Base-by-base conservation (phyloP, 2,329 filamentous ascomycete species). In the Stagonosporopsis chrysanthemi region DNA sequence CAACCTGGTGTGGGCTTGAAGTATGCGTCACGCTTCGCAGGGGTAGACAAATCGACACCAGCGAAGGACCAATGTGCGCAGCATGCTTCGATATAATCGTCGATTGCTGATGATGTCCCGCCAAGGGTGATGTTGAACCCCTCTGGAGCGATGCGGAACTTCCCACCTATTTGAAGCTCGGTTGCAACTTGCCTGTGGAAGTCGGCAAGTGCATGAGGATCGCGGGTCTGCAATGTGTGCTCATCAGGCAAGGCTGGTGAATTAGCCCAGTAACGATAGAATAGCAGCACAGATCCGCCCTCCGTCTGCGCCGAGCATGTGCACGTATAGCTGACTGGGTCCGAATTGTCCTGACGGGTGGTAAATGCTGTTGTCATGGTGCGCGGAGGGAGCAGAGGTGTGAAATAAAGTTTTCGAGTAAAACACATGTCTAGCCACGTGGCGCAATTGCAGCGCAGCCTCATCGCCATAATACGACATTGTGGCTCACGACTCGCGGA, bases 1-100 rank as follows among this genome's bases (percentile, higher is more conserved):
- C 66, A 69, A n/a, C 66, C 66, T 9, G 57, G 54, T 22, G 61
- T 62, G 12, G 65, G 66, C 39, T 69, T 69, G 55, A 69, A 69
- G 56, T 60, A 69, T 4, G 52, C 46, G 31, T 60, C 39, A 14
- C 57, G 40, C 2, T 48, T 43, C 24, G 51, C 38, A 7, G 38
- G 4, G 14, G 58, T 63, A 1, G 49, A 56, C 4, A 67, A 35
- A 19, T 61, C 55, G 36, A 65, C 51, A 19, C 58, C 62, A 15
- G 58, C 38, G 38, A 69, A 69, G 17, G 61, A 65, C 66, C 66
- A 69, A 42, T 69, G 66, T 22, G 49, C 23, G 35, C 48, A 46
- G 45, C 66, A 69, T 15, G 42, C 53, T n/a, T 54, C 23, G 28
- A 66, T 56, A 46, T 65, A 69, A 9, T 12, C 12, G 2, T 52